Base-by-base conservation (phyloP, 352 stramenopile genomes). In the Hyaloperonospora brassicae region DNA sequence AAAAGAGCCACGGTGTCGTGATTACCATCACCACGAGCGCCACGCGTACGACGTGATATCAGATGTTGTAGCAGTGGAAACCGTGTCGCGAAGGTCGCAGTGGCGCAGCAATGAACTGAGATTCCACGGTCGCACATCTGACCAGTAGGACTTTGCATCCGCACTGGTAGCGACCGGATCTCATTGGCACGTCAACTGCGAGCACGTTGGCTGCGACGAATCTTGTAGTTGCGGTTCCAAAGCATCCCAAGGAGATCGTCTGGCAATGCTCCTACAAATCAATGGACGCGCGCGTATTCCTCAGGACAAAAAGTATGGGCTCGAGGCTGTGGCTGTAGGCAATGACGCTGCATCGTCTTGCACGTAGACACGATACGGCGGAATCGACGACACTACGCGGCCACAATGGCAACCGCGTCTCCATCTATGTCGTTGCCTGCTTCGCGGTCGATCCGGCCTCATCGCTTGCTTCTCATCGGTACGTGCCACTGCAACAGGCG, bases 111-210 rank as follows among this genome's bases (percentile, higher is more conserved):
- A 8, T 13, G 22, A 25, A 59, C n/a, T 8, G 47, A 35, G 24
- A 62, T 48, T 12, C 65, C 56, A 57, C 64, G 53, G 21, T 56
- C 52, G 0, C 59, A 7, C 22, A 56, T 17, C 27, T 69, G 38
- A 24, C 58, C 23, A 52, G 54, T n/a, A 69, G 58, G 44, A 45
- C 47, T 5, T 23, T 69, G 51, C 65, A 65, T 54, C 7, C 65
- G 0, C 57, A 69, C 50, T 51, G 57, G 1, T 65, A 48, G 61
- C 49, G 61, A 38, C 47, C 57, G 14, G 44, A 43, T 47, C 27
- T 65, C 8, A 24, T 65, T 30, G 51, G 52, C 5, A 47, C 66
- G 9, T 23, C 48, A 23, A 39, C 42, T 5, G 52, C 47, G 4
- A 57, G 17, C 17, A 17, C 17, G 17, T 17, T 17, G 17, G 17